Conservation (phyloP, 306 rosid genomes). For the Ormosia semicastrata region DNA sequence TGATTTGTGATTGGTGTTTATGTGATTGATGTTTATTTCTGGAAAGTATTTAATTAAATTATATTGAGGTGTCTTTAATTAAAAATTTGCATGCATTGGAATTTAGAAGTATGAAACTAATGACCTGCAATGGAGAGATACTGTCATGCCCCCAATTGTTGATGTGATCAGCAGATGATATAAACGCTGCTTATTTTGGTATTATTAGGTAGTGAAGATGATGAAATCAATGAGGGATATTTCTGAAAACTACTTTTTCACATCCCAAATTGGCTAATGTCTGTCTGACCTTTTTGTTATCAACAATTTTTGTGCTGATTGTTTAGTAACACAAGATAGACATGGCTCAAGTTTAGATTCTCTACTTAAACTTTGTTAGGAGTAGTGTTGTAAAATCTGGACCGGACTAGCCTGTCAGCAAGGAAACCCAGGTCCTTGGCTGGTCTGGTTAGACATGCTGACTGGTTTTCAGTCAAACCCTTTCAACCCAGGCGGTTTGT, state of each 20-base stretch:
- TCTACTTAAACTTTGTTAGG: not conserved
- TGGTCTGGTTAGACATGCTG: not conserved
- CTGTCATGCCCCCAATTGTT: not conserved
- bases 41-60: not conserved
- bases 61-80: not conserved
- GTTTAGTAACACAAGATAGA: not conserved
- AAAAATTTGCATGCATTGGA: not conserved
- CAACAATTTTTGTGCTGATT: not conserved
- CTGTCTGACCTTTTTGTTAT: not conserved
- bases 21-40: not conserved
- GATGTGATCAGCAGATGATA: conserved; percentile 16
- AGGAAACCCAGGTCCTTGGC: conserved; percentile 20
- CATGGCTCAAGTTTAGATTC: not conserved
- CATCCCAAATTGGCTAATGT: not conserved
- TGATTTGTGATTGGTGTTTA: conserved; percentile 5
- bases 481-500: not conserved
- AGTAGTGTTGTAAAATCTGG: not conserved
- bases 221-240: not conserved
- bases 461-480: not conserved
- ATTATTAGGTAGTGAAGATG: not conserved
- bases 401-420: not conserved
- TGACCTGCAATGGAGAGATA: conserved; percentile 17
- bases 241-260: not conserved
- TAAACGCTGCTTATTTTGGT: conserved; percentile 10
- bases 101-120: not conserved